A percentile compares a stretch with the other conserved stretches of the same genome.
These are phyloP conservation scores for Malus hybrid DNA, from an alignment of 331 rosid species.

Conservation along the genomic window DNA sequence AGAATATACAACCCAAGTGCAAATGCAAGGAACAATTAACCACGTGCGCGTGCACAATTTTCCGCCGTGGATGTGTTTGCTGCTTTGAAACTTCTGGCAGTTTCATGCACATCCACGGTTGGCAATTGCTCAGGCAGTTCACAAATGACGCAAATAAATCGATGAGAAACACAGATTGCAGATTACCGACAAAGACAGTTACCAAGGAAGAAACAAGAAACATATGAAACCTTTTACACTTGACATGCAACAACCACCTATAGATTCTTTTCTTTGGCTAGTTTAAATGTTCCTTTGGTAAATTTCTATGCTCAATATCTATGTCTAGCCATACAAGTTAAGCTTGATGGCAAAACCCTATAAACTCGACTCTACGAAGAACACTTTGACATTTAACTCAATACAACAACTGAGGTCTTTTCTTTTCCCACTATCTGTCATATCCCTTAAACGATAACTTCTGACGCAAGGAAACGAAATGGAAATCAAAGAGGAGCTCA, in stretches of 20 bases:
- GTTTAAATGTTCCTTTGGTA: neutral
- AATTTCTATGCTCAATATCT: slow-evolving; percentile 1
- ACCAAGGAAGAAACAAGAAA: neutral
- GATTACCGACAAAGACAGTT: neutral
- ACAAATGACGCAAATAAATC: neutral
- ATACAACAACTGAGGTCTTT: neutral
- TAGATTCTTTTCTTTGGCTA: neutral
- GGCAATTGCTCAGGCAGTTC: neutral
- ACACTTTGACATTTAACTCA: neutral
- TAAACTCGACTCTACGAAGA: neutral
- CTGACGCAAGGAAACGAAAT: neutral
- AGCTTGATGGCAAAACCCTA: neutral
- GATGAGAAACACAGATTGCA: neutral
- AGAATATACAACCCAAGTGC: neutral
- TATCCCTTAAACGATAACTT: neutral
- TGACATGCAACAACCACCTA: neutral
- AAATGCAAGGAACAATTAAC: neutral
- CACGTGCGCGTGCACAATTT: neutral
- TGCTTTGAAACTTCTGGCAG: neutral
- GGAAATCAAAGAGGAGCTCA: neutral
- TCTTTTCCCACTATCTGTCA: neutral
- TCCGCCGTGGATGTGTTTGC: neutral
- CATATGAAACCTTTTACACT: neutral
- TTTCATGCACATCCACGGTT: neutral
- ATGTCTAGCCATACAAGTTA: neutral